Conservation (phyloP, 2,329 filamentous ascomycete genomes). For the Fusarium phyllophilum region DNA sequence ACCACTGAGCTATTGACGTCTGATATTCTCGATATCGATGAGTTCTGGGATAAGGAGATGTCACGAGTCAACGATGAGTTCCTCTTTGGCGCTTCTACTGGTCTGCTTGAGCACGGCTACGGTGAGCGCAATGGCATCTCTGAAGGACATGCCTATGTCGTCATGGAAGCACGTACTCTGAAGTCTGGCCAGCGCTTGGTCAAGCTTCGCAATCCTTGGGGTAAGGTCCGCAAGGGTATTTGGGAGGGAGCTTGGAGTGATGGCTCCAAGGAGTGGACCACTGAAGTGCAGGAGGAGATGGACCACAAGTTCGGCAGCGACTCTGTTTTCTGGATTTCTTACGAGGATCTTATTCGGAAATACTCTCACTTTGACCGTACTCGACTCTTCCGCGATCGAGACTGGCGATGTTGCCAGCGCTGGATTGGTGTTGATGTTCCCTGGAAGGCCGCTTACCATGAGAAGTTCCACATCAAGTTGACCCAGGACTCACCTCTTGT, state of each 20-base stretch:
- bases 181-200: constrained; percentile 65
- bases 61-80: constrained; percentile 84
- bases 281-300: constrained; percentile 66
- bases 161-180: constrained; percentile 67
- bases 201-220: constrained; percentile 70
- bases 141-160: constrained; percentile 68
- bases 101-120: constrained; percentile 70
- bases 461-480: constrained; percentile 69
- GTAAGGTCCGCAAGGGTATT: constrained; percentile 64
- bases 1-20: constrained; percentile 74
- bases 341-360: constrained; percentile 70
- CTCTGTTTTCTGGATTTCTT: constrained; percentile 72
- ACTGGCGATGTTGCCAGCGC: constrained; percentile 67
- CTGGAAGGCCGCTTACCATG: constrained; percentile 70
- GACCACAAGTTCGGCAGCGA: constrained; percentile 69
- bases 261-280: constrained; percentile 70
- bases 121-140: constrained; percentile 68
- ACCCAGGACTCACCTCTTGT: constrained; percentile 67
- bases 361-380: constrained; percentile 71
- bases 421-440: constrained; percentile 72
- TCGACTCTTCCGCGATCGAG: constrained; percentile 65
- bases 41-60: constrained; percentile 86
- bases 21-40: constrained; percentile 80
- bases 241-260: constrained; percentile 71
- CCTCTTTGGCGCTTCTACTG: constrained; percentile 76